Percentiles rank a stretch among this genome's conserved stretches.
Conservation (phyloP, 768 basidiomycete genomes). For the Tulasnella sp. region DNA sequence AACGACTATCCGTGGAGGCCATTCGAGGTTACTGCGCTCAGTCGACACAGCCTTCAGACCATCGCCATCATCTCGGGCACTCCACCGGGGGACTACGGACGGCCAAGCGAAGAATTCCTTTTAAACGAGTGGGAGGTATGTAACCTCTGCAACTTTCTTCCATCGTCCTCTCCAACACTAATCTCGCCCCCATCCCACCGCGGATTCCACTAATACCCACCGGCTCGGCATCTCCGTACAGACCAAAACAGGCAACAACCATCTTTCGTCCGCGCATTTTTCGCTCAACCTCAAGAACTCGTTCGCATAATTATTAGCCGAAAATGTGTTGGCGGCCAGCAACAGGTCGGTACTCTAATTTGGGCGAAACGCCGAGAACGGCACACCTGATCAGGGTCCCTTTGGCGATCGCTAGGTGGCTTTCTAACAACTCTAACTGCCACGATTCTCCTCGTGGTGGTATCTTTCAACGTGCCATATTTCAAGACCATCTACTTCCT, state of each 20-base stretch:
- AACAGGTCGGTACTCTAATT: not conserved
- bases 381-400: slow-evolving; percentile 33
- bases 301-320: not conserved
- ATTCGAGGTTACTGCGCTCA: not conserved
- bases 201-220: not conserved
- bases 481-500: slow-evolving; percentile 82
- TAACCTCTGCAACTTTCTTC: not conserved
- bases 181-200: not conserved
- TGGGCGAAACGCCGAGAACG: not conserved
- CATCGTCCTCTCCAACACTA: not conserved
- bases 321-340: slow-evolving; percentile 4
- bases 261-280: not conserved
- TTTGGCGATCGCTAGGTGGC: slow-evolving; percentile 83
- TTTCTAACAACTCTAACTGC: slow-evolving; percentile 79
- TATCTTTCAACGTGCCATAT: slow-evolving; percentile 86
- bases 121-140: not conserved
- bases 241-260: not conserved
- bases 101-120: not conserved
- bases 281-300: not conserved
- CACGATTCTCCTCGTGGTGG: slow-evolving; percentile 72
- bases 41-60: not conserved
- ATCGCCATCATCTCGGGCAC: not conserved
- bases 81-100: slow-evolving; percentile 9
- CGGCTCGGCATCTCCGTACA: not conserved
- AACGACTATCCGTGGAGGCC: not conserved